phyloP scores from a whole-genome alignment of 2,329 filamentous ascomycete genomes.

The Coniochaeta hoffmannii region DNA sequence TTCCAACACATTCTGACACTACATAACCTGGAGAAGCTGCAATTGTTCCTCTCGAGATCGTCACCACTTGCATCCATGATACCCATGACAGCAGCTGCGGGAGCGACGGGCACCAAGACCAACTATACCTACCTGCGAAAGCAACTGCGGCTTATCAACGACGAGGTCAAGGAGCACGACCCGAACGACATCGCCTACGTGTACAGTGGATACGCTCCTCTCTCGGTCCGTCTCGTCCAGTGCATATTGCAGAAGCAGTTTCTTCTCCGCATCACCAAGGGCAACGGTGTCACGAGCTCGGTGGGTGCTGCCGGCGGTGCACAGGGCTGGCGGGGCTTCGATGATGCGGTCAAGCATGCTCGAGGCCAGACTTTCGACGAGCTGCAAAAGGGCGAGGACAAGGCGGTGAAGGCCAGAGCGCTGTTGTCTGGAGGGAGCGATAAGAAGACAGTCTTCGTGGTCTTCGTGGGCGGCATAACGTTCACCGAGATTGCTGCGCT shows the following conservation, averaged over 20 bases:
- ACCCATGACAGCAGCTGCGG: slow-evolving; percentile 57
- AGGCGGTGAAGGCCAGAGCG: slow-evolving; percentile 78
- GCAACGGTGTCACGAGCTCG: slow-evolving; percentile 42
- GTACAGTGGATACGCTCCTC: slow-evolving; percentile 91
- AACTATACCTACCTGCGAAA: slow-evolving; percentile 89
- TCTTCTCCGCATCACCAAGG: slow-evolving; percentile 62
- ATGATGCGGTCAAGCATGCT: slow-evolving; percentile 82
- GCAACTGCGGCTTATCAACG: slow-evolving; percentile 79
- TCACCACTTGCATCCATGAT: slow-evolving; percentile 77
- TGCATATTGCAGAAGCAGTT: slow-evolving; percentile 88
- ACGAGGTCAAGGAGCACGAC: slow-evolving; percentile 92
- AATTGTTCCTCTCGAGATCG: slow-evolving; percentile 71
- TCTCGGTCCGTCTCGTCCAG: slow-evolving; percentile 86
- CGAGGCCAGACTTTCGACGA: slow-evolving; percentile 87
- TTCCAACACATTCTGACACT: slow-evolving; percentile 92
- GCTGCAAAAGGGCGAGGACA: slow-evolving; percentile 85
- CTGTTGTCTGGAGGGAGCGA: slow-evolving; percentile 68
- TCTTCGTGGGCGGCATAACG: slow-evolving; percentile 94
- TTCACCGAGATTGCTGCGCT: slow-evolving; percentile 94
- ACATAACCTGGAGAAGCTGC: slow-evolving; percentile 79
- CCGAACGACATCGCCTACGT: slow-evolving; percentile 96
- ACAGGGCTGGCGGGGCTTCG: slow-evolving; percentile 88
- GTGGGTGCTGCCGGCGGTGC: slow-evolving; percentile 47
- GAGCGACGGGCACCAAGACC: slow-evolving; percentile 60
- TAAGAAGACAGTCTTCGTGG: slow-evolving; percentile 87